Conservation (phyloP, 331 rosid genomes). For the Cucumis variabilis region DNA sequence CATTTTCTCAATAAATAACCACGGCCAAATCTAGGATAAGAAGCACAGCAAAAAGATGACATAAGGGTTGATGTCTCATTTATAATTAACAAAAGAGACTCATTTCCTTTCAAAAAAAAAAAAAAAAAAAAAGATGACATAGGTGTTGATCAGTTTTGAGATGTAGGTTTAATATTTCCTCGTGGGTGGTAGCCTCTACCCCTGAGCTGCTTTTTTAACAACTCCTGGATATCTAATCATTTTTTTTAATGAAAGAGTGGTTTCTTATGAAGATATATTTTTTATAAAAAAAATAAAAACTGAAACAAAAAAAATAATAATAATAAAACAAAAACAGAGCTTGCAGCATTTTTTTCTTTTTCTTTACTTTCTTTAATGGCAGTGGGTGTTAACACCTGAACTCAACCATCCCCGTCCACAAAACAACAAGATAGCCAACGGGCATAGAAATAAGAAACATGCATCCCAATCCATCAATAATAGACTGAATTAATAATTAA, state of each 20-base stretch:
- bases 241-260: not conserved
- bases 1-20: not conserved
- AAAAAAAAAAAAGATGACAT: too few species aligned
- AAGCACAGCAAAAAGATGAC: slow-evolving; percentile 2
- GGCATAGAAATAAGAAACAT: not conserved
- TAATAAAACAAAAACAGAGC: too few species aligned
- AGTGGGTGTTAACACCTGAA: not conserved
- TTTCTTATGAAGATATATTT: not conserved
- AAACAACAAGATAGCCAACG: not conserved
- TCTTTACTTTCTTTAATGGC: too few species aligned
- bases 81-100: too few species aligned
- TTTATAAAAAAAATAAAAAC: too few species aligned
- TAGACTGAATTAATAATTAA: not conserved
- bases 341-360: too few species aligned
- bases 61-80: not conserved
- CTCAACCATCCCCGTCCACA: not conserved
- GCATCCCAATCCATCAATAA: not conserved
- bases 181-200: too few species aligned
- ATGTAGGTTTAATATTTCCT: not conserved
- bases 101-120: too few species aligned
- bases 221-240: not conserved
- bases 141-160: not conserved
- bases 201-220: not conserved
- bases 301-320: too few species aligned
- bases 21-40: slow-evolving; percentile 2